These are phyloP conservation scores for Torulaspora gathmanii DNA, from an alignment of 805 yeast genomes.

Conservation along the genomic window DNA sequence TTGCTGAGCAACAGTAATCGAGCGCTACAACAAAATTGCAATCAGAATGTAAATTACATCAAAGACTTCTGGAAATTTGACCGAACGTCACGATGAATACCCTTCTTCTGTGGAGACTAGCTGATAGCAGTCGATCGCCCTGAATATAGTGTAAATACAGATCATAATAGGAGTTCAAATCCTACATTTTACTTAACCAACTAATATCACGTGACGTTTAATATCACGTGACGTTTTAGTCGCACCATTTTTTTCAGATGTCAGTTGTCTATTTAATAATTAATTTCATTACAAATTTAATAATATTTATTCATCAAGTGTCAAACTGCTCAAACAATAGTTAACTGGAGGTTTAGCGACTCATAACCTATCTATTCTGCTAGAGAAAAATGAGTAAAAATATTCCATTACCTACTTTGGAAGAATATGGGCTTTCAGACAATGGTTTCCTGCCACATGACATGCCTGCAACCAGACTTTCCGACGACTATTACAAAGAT, in stretches of 20 bases:
- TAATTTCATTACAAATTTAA: too few species aligned
- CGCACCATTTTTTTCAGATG: background rate
- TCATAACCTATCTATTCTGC: background rate
- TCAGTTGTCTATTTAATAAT: background rate
- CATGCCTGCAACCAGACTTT: conserved; percentile 56
- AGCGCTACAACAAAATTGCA: conserved; percentile 38
- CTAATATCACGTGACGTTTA: background rate
- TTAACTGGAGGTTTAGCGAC: background rate
- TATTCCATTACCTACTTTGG: conserved; percentile 44
- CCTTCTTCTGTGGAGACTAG: background rate
- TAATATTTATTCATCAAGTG: background rate
- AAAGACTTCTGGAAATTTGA: conserved; percentile 20
- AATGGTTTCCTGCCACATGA: conserved; percentile 73
- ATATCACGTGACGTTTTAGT: background rate
- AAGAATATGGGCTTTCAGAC: conserved; percentile 66
- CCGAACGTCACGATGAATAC: conserved; percentile 2
- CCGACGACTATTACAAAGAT: conserved; percentile 57
- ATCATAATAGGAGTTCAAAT: background rate
- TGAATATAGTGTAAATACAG: background rate
- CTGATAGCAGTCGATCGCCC: background rate
- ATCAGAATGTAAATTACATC: conserved; percentile 28
- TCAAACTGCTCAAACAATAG: background rate
- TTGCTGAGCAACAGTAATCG: conserved; percentile 37
- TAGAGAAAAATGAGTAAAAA: conserved; percentile 12
- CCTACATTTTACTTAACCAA: too few species aligned